Base-by-base conservation (phyloP, 768 basidiomycete genomes). In the Lentinula boryana region DNA sequence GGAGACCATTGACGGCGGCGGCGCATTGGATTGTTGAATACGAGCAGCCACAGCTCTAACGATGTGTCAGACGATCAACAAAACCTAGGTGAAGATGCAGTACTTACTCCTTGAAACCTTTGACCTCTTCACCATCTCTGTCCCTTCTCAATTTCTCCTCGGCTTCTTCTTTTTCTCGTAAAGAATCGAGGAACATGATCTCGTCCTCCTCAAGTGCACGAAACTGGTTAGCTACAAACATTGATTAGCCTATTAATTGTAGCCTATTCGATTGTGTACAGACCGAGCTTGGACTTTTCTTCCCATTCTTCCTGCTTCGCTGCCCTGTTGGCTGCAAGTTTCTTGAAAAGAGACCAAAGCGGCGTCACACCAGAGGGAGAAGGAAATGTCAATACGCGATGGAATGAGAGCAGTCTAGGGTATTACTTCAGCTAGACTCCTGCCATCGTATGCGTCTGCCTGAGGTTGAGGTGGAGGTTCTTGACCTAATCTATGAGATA, bases 301-400 rank as follows among this genome's bases (percentile, higher is more conserved):
- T 94, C 92, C 89, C 91, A 94, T 84, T 94, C 90, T 71, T 94
- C 92, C 74, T 94, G 91, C 72, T 93, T 93, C 64, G 90, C 91
- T 68, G 91, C 91, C 80, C 83, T 90, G 71, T 94, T 94, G 48
- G 91, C 89, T 66, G 92, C 92, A 60, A 94, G 80, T 91, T 93
- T 92, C 91, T 94, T 21, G 27, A 31, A 40, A 33, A 13, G 21
- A 23, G 6, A 23, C 46, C 74, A 57, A 12, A 59, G 58, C 40
- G 51, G 44, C 38, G 69, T 75, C 70, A 73, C 70, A 68, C 76
- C 70, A 69, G 67, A 74, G 75, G 75, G 77, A 69, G 72, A 71
- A 64, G 66, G 68, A 67, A 70, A 74, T 75, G 78, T 83, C 74
- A 82, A 78, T 79, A 81, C 74, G 65, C 63, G 64, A 56, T 64